Conservation (phyloP, 345 rosid genomes). For the Hibiscus tridactylites region DNA sequence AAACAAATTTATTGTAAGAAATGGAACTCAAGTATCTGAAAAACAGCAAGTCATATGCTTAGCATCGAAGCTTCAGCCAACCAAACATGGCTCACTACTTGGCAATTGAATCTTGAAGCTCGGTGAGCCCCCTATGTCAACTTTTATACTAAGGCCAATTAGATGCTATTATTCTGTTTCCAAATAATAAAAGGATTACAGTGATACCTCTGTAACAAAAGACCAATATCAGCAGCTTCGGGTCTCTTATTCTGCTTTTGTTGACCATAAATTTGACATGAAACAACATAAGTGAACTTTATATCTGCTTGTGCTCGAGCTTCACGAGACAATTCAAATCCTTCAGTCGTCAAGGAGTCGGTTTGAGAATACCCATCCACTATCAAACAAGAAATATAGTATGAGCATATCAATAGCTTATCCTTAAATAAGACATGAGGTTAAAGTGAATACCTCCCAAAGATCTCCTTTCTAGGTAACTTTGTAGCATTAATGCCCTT, state of each 20-base stretch:
- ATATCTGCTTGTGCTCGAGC: constrained; percentile 93
- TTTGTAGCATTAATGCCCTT: constrained; percentile 96
- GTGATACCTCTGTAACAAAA: constrained; percentile 67
- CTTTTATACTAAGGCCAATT: background rate
- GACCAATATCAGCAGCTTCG: constrained; percentile 94
- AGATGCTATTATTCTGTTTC: background rate
- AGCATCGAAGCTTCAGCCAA: background rate
- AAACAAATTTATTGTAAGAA: background rate
- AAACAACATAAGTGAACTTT: constrained; percentile 93
- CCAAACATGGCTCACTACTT: background rate
- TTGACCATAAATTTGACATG: constrained; percentile 97
- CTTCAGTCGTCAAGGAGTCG: constrained; percentile 40
- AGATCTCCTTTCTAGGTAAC: constrained; percentile 73
- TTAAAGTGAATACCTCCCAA: constrained; percentile 51
- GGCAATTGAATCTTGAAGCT: background rate
- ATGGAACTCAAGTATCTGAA: background rate
- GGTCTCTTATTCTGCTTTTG: constrained; percentile 79
- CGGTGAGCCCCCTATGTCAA: background rate
- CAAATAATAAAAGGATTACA: constrained; percentile 3
- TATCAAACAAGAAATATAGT: constrained; percentile 18
- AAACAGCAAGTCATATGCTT: background rate
- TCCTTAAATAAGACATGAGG: background rate
- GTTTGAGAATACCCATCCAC: constrained; percentile 51
- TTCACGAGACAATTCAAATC: constrained; percentile 71
- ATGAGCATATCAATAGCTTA: constrained; percentile 17